These are phyloP conservation scores for Amanita polypyramis DNA, from an alignment of 768 basidiomycete species.

Conservation along the genomic window DNA sequence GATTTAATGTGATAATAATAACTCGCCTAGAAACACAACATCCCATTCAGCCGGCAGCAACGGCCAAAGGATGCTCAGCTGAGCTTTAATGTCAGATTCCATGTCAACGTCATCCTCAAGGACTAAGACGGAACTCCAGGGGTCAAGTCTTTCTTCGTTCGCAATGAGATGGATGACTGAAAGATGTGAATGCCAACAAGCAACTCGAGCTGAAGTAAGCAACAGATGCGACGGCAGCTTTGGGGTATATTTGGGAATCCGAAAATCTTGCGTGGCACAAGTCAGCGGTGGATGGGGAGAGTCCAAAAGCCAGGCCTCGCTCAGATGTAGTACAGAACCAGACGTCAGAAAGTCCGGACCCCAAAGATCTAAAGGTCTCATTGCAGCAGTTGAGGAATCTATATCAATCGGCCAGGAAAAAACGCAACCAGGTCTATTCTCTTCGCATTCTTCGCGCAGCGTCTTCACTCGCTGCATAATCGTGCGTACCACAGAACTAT, in stretches of 20 bases:
- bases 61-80: slow-evolving; percentile 35
- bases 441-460: slow-evolving; percentile 16
- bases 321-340: slow-evolving; percentile 2
- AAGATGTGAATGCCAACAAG: slow-evolving; percentile 67
- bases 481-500: slow-evolving; percentile 24
- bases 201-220: slow-evolving; percentile 49
- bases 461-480: slow-evolving; percentile 34
- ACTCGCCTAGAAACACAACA: slow-evolving; percentile 57
- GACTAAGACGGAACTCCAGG: slow-evolving; percentile 36
- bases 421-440: neutral
- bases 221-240: slow-evolving; percentile 34
- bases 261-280: slow-evolving; percentile 33
- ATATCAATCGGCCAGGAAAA: slow-evolving; percentile 29
- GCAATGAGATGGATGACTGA: slow-evolving; percentile 36
- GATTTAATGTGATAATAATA: neutral
- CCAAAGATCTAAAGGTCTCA: slow-evolving; percentile 17
- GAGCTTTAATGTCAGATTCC: slow-evolving; percentile 46
- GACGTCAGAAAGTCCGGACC: slow-evolving; percentile 13
- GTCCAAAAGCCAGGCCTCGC: neutral
- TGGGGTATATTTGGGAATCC: slow-evolving; percentile 22
- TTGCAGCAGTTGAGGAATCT: slow-evolving; percentile 17
- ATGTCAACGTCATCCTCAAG: slow-evolving; percentile 76
- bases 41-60: slow-evolving; percentile 57
- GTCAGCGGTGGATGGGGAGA: slow-evolving; percentile 20
- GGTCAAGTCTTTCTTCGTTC: slow-evolving; percentile 14